These are phyloP conservation scores for Leptomonas seymouri DNA, from an alignment of 208 protist species.

Conservation along the genomic window DNA sequence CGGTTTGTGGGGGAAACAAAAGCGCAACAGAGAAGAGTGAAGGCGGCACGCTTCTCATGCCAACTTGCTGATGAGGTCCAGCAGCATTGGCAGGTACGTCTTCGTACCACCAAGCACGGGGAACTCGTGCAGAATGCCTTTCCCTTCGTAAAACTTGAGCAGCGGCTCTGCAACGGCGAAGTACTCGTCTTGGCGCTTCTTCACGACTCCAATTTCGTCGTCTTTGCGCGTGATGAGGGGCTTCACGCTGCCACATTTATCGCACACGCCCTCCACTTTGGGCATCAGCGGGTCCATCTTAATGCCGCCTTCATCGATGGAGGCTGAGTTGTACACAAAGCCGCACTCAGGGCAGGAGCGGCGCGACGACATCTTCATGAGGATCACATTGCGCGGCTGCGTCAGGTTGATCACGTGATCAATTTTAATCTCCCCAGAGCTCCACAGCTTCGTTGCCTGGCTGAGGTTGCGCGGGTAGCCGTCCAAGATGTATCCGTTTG, in stretches of 20 bases:
- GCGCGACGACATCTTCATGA: constrained; percentile 70
- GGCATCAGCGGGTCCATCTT: constrained; percentile 83
- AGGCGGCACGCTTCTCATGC: not conserved
- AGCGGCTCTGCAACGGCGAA: constrained; percentile 56
- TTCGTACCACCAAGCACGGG: constrained; percentile 68
- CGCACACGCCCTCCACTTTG: constrained; percentile 76
- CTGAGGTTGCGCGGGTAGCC: constrained; percentile 91
- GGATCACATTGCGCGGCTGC: constrained; percentile 74
- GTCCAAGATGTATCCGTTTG: constrained; percentile 89
- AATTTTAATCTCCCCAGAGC: constrained; percentile 46
- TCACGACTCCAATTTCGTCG: constrained; percentile 64
- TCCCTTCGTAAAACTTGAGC: constrained; percentile 62
- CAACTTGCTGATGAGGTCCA: constrained; percentile 55
- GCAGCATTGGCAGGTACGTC: constrained; percentile 67
- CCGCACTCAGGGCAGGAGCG: constrained; percentile 76
- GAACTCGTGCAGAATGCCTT: constrained; percentile 68
- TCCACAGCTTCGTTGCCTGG: constrained; percentile 79
- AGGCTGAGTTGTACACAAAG: constrained; percentile 74
- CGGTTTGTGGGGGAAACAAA: too few species aligned
- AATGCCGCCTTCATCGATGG: constrained; percentile 72
- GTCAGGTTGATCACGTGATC: constrained; percentile 84
- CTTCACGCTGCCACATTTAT: constrained; percentile 71
- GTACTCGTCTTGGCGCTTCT: constrained; percentile 67
- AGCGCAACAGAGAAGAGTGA: too few species aligned
- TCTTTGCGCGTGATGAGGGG: constrained; percentile 66